Conservation (phyloP, 2,329 filamentous ascomycete genomes). For the Claviceps maximensis region DNA sequence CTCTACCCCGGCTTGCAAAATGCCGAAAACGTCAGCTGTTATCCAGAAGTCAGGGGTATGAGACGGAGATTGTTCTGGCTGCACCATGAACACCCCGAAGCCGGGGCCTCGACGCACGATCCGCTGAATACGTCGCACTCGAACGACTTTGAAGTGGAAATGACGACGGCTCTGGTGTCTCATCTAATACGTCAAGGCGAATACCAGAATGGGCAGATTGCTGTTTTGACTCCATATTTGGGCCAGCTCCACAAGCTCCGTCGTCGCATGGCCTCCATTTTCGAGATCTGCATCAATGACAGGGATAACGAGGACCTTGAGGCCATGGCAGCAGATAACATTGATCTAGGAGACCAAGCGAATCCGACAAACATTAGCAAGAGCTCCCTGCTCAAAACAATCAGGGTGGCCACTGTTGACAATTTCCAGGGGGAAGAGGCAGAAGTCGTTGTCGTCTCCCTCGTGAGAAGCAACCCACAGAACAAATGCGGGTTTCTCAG, state of each 20-base stretch:
- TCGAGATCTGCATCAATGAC: constrained; percentile 52
- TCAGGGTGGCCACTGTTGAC: constrained; percentile 53
- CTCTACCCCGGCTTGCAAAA: constrained; percentile 46
- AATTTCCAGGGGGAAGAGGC: constrained; percentile 72
- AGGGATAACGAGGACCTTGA: constrained; percentile 33
- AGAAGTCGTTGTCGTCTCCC: constrained; percentile 54
- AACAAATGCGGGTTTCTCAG: constrained; percentile 51
- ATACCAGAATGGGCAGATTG: constrained; percentile 49
- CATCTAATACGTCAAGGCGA: constrained; percentile 53
- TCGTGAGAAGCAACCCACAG: constrained; percentile 54
- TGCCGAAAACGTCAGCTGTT: constrained; percentile 20
- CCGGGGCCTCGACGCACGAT: constrained; percentile 16
- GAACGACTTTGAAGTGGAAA: constrained; percentile 49
- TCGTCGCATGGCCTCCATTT: constrained; percentile 28
- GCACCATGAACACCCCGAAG: constrained; percentile 40
- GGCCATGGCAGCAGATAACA: background rate
- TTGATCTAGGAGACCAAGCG: background rate
- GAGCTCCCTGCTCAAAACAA: constrained; percentile 27
- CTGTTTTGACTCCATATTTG: constrained; percentile 54
- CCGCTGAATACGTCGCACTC: constrained; percentile 30
- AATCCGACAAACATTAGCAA: background rate
- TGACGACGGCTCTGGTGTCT: constrained; percentile 47
- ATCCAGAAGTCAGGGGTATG: constrained; percentile 41
- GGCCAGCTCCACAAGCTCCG: constrained; percentile 43
- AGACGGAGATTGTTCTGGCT: constrained; percentile 45